Base-by-base conservation (phyloP, 2,329 filamentous ascomycete genomes). In the Colletotrichum scovillei region DNA sequence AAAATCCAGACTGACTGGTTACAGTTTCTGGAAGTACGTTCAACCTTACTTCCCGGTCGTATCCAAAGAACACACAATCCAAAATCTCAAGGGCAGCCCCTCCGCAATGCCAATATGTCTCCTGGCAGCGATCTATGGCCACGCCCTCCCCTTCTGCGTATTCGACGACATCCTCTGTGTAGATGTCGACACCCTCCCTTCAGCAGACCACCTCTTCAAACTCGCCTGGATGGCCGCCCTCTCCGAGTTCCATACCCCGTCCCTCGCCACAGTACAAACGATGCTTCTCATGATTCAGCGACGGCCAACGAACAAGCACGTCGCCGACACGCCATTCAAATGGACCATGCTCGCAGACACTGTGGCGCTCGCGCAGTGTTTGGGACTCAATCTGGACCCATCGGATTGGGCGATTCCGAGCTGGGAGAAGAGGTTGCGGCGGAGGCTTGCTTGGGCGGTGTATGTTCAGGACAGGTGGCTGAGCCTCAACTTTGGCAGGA, bases 291-390 rank as follows among this genome's bases (percentile, higher is more conserved):
- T 69, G 5, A 72, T 72, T 38, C 69, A 72, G 2, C 69, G 69
- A 5, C 69, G 69, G 4, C 69, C 69, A 4, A 72, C 69, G 16
- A 72, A 72, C 19, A 63, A 42, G 14, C 69, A 72, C 7, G 69
- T 72, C 12, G 69, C 69, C 1, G 69, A 72, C 14, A 72, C 69
- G 14, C 69, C 69, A 12, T 72, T 72, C 52, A 72, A 72, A 52
- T 72, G 69, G 69, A 58, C 69, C 14, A 72, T 72, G 69, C 58
- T 72, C 0, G 69, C 65, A 11, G 69, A 72, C 69, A 72, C 69
- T 0, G 69, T 69, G 0, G 69, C 69, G 3, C 57, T 72, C 0
- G 65, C 69, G 0, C 69, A 72, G 42, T 72, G 65, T 16, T 57
- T 72, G 0, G 69, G 69, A 2, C 64, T 72, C 28, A 72, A 72